A percentile compares a stretch with the other conserved stretches of the same genome.
Conservation (phyloP, 2,329 filamentous ascomycete genomes). For the Colletotrichum sp. region DNA sequence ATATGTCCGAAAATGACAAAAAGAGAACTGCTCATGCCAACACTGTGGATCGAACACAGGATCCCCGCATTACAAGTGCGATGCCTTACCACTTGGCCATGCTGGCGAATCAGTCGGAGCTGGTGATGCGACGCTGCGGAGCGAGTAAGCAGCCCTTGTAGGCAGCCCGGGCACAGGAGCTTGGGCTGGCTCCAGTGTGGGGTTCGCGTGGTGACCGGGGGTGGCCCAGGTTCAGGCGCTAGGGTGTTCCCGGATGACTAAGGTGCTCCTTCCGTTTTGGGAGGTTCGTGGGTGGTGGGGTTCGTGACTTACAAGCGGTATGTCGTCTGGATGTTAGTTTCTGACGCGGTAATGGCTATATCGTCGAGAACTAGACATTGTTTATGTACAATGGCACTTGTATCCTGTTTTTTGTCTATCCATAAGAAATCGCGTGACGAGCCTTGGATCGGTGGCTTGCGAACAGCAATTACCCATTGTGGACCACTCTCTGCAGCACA, state of each 20-base stretch:
- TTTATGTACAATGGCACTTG: too few relatives aligned
- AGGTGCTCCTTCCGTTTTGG: background rate
- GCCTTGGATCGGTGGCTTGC: background rate
- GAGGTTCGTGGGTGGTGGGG: background rate
- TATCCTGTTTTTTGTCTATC: too few relatives aligned
- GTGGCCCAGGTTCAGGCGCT: background rate
- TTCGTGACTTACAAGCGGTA: background rate
- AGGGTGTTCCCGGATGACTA: background rate
- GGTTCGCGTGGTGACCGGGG: background rate
- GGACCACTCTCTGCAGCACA: too few relatives aligned
- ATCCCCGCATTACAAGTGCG: constrained; percentile 17
- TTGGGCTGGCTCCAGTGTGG: background rate
- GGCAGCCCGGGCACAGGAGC: background rate
- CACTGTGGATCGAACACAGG: constrained; percentile 16
- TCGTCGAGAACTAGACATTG: background rate
- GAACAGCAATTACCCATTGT: background rate
- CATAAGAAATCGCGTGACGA: background rate
- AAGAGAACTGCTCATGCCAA: background rate
- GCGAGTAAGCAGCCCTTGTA: background rate
- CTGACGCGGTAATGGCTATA: background rate
- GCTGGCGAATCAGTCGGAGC: background rate
- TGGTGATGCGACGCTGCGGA: background rate
- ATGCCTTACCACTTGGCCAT: constrained; percentile 17
- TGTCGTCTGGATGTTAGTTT: background rate
- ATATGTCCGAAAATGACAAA: background rate